These are phyloP conservation scores for Solanum ossicruentum DNA, from an alignment of 257 asterid species.

Conservation along the genomic window DNA sequence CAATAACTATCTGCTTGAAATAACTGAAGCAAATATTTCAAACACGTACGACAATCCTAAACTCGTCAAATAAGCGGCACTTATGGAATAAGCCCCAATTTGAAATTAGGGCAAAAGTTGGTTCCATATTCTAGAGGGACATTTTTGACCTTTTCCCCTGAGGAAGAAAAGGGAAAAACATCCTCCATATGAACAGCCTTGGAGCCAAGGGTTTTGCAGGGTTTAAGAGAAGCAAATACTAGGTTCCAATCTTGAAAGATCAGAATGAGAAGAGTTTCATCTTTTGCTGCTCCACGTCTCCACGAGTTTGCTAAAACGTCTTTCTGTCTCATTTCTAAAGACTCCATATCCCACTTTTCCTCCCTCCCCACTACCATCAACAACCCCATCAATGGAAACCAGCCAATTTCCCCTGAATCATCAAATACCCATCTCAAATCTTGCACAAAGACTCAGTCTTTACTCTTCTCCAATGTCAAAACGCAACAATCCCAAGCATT, in stretches of 20 bases:
- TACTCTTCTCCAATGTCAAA: constrained; percentile 16
- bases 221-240: background rate
- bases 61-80: too few species aligned
- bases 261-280: constrained; percentile 64
- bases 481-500: constrained; percentile 13
- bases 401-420: constrained; percentile 4
- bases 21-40: accelerated
- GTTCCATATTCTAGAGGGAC: too few species aligned
- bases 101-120: too few species aligned
- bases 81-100: too few species aligned
- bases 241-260: background rate
- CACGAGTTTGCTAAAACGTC: constrained; percentile 20
- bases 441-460: constrained; percentile 17
- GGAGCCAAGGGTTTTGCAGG: constrained; percentile 17
- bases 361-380: background rate
- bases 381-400: background rate
- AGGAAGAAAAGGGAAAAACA: too few species aligned
- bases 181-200: background rate
- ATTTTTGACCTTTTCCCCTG: too few species aligned
- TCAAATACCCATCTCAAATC: constrained; percentile 23
- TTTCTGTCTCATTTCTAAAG: constrained; percentile 17
- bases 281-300: constrained; percentile 25
- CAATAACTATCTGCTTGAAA: too few species aligned
- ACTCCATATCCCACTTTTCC: constrained; percentile 1
- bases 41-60: too few species aligned